Percentiles rank a stretch among this genome's conserved stretches.
These are phyloP conservation scores for Fusarium sp. DNA, from an alignment of 2,329 filamentous ascomycete species.

Conservation along the genomic window DNA sequence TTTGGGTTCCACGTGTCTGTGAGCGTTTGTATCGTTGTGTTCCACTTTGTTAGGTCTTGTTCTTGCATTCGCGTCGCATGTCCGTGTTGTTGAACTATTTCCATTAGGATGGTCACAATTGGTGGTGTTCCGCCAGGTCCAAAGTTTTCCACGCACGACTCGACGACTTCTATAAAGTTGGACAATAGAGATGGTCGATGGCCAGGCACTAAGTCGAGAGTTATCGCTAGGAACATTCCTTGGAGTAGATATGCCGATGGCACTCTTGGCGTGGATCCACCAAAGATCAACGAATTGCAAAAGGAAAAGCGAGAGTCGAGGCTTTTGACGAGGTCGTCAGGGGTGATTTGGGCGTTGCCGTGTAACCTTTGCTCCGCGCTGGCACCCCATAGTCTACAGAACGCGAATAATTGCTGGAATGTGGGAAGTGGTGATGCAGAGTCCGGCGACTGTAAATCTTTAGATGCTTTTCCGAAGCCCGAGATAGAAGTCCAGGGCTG, in stretches of 20 bases:
- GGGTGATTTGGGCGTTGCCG: constrained; percentile 22
- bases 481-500: constrained; percentile 40
- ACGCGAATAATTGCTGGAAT: constrained; percentile 56
- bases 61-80: constrained; percentile 48
- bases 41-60: constrained; percentile 51
- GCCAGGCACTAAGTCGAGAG: constrained; percentile 48
- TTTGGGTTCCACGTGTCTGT: constrained; percentile 44
- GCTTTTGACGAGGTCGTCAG: constrained; percentile 49
- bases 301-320: constrained; percentile 52
- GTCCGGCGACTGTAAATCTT: constrained; percentile 7
- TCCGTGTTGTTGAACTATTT: constrained; percentile 50
- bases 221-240: constrained; percentile 53
- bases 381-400: constrained; percentile 51
- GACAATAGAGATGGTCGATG: constrained; percentile 52
- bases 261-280: constrained; percentile 48
- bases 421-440: constrained; percentile 52
- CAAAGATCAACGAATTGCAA: constrained; percentile 54
- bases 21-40: constrained; percentile 43
- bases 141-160: constrained; percentile 49
- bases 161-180: constrained; percentile 52
- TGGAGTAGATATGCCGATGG: constrained; percentile 54
- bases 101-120: constrained; percentile 49
- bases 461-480: constrained; percentile 28
- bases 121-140: constrained; percentile 51
- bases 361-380: constrained; percentile 38